These are phyloP conservation scores for Linum trigynum DNA, from an alignment of 345 rosid species.

Conservation along the genomic window DNA sequence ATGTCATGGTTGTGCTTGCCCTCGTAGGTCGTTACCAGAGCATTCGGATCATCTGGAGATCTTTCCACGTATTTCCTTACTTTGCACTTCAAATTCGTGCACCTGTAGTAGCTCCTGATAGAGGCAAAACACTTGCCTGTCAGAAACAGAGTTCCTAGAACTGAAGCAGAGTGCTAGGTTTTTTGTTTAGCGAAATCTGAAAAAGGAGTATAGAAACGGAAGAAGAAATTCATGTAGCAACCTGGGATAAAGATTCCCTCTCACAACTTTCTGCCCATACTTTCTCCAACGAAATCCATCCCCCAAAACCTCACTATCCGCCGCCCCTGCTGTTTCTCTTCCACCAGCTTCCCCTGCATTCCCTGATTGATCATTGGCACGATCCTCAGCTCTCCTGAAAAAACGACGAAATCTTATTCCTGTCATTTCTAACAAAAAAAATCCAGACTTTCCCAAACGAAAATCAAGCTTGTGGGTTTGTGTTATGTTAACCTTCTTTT, in stretches of 20 bases:
- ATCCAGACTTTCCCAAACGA: background rate
- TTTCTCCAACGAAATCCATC: conserved; percentile 99
- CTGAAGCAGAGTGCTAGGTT: background rate
- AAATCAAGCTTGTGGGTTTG: background rate
- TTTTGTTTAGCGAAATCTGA: background rate
- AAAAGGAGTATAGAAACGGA: background rate
- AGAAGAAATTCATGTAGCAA: conserved; percentile 10
- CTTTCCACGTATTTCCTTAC: conserved; percentile 91
- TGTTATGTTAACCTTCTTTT: conserved; percentile 57
- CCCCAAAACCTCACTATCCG: conserved; percentile 59
- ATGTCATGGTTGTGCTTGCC: conserved; percentile 90
- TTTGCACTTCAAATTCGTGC: conserved; percentile 67
- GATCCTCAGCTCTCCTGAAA: conserved; percentile 53
- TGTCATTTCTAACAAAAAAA: background rate
- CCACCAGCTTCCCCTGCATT: conserved; percentile 31
- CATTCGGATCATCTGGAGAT: conserved; percentile 77
- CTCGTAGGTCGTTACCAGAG: conserved; percentile 88
- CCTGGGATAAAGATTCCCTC: conserved; percentile 96
- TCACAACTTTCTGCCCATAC: conserved; percentile 93
- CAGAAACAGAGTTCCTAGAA: background rate
- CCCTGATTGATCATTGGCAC: conserved; percentile 37
- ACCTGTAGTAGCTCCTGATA: conserved; percentile 87
- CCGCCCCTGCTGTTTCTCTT: conserved; percentile 32
- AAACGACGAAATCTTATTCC: background rate
- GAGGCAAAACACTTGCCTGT: conserved; percentile 5